Conservation (phyloP, 2,329 filamentous ascomycete species). For the Monilinia polystroma region DNA sequence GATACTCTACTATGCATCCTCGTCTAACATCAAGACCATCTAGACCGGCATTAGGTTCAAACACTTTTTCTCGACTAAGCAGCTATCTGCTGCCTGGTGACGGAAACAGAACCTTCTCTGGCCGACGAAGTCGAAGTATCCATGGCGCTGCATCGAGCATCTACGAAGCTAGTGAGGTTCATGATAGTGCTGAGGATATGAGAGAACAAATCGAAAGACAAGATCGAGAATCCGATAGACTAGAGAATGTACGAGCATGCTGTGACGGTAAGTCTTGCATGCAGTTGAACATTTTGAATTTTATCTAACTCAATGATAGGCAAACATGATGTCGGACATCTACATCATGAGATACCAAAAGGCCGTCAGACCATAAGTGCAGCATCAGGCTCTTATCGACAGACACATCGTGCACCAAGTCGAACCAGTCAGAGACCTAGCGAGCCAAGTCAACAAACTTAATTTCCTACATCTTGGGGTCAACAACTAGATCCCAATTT, state of each 20-base stretch:
- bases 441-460: slow-evolving; percentile 20
- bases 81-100: slow-evolving; percentile 53
- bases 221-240: slow-evolving; percentile 70
- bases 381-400: slow-evolving; percentile 28
- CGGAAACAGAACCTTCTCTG: slow-evolving; percentile 49
- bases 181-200: slow-evolving; percentile 81
- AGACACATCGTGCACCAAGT: slow-evolving; percentile 25
- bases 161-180: slow-evolving; percentile 57
- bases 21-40: slow-evolving; percentile 32
- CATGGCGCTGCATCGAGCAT: slow-evolving; percentile 45
- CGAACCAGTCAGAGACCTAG: slow-evolving; percentile 29
- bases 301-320: slow-evolving; percentile 47
- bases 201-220: slow-evolving; percentile 76
- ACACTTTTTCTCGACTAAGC: slow-evolving; percentile 59
- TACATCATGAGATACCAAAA: slow-evolving; percentile 50
- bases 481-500: background rate
- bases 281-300: background rate
- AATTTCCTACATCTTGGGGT: background rate
- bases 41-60: slow-evolving; percentile 35
- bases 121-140: slow-evolving; percentile 52
- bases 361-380: slow-evolving; percentile 40
- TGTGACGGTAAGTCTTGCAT: slow-evolving; percentile 78
- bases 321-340: slow-evolving; percentile 70
- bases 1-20: slow-evolving; percentile 27
- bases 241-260: slow-evolving; percentile 95